Base-by-base conservation (phyloP, 2,329 filamentous ascomycete species). In the Didymella glomerata region DNA sequence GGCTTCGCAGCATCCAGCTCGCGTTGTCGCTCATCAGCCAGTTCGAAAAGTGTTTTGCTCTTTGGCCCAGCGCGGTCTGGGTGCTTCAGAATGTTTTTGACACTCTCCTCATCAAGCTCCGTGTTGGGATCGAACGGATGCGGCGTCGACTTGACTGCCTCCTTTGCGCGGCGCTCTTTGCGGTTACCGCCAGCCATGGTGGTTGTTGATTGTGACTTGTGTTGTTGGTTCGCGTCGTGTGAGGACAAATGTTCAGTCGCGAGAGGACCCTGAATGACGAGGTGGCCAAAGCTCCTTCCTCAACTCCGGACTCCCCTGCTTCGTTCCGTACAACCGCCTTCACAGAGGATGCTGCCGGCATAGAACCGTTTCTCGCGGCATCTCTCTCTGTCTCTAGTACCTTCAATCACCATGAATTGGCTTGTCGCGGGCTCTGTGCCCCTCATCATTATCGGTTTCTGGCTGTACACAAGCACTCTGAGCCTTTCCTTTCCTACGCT, bases 21-120 rank as follows among this genome's bases (percentile, higher is more conserved):
- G 22, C 69, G 68, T 60, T 81, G 80, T 49, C 85, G 84, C 64
- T 91, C 84, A 52, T 89, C 83, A 59, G 91, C 91, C 28, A 93
- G 74, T 56, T 93, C 82, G 58, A 93, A 82, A n/a, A 95, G 82
- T 0, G 91, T 94, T 75, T 89, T 84, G 42, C 86, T 83, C 68
- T 81, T 81, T 8, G 83, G 88, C 5, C 73, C 73, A 49, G 86
- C 86, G 60, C 88, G 86, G 76, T 92, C 88, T 30, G 90, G 90
- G n/a, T 90, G 87, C 50, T 81, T 78, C 58, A 93, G 82, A 66
- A 87, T 86, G 74, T 91, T 84, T 58, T 83, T 77, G 42, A 82
- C 66, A 81, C 78, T 82, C 67, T 82, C 81, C 48, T 72, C 63
- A 60, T 76, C 68, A 48, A 77, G 68, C 50, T 77, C 66, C 57